These are phyloP conservation scores for Atkinsonella texensis DNA, from an alignment of 2,329 filamentous ascomycete genomes.

Conservation along the genomic window DNA sequence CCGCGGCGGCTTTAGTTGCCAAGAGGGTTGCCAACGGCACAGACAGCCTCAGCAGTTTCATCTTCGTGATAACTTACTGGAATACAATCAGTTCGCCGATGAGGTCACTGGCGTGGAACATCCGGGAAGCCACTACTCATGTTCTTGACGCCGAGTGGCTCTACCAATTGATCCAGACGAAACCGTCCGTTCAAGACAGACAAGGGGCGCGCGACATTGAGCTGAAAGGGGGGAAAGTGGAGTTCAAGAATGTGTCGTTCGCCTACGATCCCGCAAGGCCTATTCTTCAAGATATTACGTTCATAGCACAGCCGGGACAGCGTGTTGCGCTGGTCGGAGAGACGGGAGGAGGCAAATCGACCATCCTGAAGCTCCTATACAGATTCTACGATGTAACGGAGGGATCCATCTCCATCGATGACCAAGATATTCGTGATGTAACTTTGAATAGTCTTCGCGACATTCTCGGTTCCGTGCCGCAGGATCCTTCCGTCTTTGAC, in stretches of 20 bases:
- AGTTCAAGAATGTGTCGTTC: conserved; percentile 42
- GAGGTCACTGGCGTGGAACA: conserved; percentile 19
- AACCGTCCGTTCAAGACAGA: conserved; percentile 40
- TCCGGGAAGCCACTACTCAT: conserved; percentile 21
- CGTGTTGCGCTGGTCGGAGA: conserved; percentile 50
- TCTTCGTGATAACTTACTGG: conserved; percentile 57
- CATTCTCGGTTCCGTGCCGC: conserved; percentile 50
- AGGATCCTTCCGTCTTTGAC: conserved; percentile 54
- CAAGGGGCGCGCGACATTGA: conserved; percentile 31
- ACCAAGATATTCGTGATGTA: conserved; percentile 46
- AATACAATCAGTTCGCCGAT: conserved; percentile 27
- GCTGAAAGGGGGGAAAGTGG: conserved; percentile 34
- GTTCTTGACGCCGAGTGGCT: conserved; percentile 55
- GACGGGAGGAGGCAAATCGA: conserved; percentile 51
- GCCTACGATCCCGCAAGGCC: conserved; percentile 40
- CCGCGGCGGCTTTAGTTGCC: conserved; percentile 4
- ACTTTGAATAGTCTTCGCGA: conserved; percentile 45
- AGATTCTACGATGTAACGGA: conserved; percentile 46
- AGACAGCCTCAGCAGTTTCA: conserved; percentile 31
- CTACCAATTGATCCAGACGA: conserved; percentile 42
- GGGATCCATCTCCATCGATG: conserved; percentile 45
- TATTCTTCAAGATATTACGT: conserved; percentile 35
- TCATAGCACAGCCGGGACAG: conserved; percentile 37
- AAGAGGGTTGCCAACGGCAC: conserved; percentile 16
- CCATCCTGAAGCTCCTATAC: conserved; percentile 46